Evolutionary conservation across 345 rosid species (phyloP).

Genomic region (Syzygium aqueum): DNA sequence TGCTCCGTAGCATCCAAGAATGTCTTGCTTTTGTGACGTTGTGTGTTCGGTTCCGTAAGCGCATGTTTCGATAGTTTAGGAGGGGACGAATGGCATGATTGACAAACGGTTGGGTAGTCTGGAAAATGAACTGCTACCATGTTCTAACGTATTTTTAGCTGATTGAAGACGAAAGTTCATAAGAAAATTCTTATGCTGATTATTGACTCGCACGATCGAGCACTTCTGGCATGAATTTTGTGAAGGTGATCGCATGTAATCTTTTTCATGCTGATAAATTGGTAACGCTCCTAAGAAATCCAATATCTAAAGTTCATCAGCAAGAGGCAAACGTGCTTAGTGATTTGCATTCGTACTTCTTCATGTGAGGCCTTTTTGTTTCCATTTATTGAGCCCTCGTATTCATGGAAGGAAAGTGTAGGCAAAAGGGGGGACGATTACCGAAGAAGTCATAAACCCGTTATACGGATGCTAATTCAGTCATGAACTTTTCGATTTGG

Average conservation of each 20-base stretch:
- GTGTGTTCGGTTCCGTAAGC: neutral
- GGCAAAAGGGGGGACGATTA: neutral
- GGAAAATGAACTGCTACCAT: neutral
- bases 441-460: neutral
- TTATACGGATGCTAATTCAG: fast-evolving
- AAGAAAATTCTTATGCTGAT: neutral
- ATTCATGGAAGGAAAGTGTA: neutral
- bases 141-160: neutral
- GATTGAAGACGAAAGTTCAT: neutral
- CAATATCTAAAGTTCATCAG: neutral
- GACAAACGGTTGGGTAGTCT: neutral
- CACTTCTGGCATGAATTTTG: neutral
- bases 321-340: neutral
- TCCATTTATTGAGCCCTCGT: neutral
- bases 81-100: neutral
- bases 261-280: neutral
- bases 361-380: neutral
- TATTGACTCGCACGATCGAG: neutral
- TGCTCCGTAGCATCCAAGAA: neutral
- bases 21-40: neutral
- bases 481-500: too few species aligned
- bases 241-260: neutral
- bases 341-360: neutral
- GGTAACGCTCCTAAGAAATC: neutral
- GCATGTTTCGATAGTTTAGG: neutral